phyloP scores from a whole-genome alignment of 164 flowering plant species.

The Berberis thunbergii region DNA sequence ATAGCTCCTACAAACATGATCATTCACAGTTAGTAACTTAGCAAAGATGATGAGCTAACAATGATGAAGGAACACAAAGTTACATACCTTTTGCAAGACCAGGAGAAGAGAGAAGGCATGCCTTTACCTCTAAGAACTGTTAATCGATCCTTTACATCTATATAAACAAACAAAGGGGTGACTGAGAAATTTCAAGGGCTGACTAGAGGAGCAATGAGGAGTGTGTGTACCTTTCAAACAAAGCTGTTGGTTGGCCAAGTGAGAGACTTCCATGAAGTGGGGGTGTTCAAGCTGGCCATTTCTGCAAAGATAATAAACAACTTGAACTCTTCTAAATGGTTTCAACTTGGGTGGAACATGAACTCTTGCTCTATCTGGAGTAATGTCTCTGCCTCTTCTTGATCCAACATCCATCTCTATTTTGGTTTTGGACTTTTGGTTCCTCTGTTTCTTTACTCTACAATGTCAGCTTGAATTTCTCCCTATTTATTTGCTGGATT shows the following conservation, averaged over 20 bases:
- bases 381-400: slow-evolving; percentile 27
- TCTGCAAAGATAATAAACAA: slow-evolving; percentile 50
- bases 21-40: too few relatives aligned
- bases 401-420: slow-evolving; percentile 26
- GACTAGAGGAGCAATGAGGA: background rate
- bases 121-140: slow-evolving; percentile 66
- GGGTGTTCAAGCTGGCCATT: slow-evolving; percentile 71
- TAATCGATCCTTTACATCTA: slow-evolving; percentile 71
- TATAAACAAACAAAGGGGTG: background rate
- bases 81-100: slow-evolving; percentile 66
- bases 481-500: background rate
- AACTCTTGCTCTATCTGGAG: slow-evolving; percentile 32
- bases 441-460: too few relatives aligned
- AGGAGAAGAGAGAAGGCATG: slow-evolving; percentile 80
- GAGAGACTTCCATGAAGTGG: slow-evolving; percentile 67
- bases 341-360: slow-evolving; percentile 16
- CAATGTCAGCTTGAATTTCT: too few relatives aligned
- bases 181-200: background rate
- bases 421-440: background rate
- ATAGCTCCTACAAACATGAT: slow-evolving; percentile 43
- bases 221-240: slow-evolving; percentile 43
- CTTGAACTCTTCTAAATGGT: slow-evolving; percentile 35
- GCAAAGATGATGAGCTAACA: too few relatives aligned
- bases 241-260: slow-evolving; percentile 35
- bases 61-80: too few relatives aligned